Evolutionary conservation across 2,329 filamentous ascomycete species (phyloP), one percentile per base, ranked within the genome.

Genomic region (Nectriaceae sp.): DNA sequence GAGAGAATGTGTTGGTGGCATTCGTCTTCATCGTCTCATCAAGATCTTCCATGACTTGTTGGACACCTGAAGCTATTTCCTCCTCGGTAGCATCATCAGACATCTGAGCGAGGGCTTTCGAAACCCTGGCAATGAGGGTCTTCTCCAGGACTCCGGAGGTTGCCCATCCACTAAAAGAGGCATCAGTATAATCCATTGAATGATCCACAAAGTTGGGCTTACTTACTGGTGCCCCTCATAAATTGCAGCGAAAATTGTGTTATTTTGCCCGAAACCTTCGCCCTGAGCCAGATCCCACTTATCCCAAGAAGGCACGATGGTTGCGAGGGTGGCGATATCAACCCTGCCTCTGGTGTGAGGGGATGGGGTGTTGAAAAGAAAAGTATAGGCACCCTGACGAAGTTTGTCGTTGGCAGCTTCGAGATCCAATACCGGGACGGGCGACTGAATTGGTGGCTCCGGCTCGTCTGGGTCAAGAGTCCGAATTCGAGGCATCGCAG

Each of bases 191-290:
- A 13, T 16, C 4, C 2, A 1, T 8, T 4, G 3, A 8, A 8
- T 11, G 10, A 16, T 24, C 0, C 31, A 2, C 5, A 6, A 6
- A n/a, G n/a, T n/a, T n/a, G n/a, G n/a, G n/a, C n/a, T n/a, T n/a
- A 68, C 71, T 66, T 47, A 74, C 70, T 72, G 75, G 52, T 80
- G 77, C 0, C 77, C 77, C 48, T 80, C 76, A 43, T 72, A 77
- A 10, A 80, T 70, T 6, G 71, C 72, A 24, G 65, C 64, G 40
- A 57, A 72, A 22, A 70, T 38, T 1, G 65, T 62, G 21, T 56
- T 53, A 2, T 43, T 52, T 1, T 60, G 62, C 1, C 58, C 65
- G 0, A 69, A 52, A 1, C 69, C 68, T 13, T 59, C 57, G 0
- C 61, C 68, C 11, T 67, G 40, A 10, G 59, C 66, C 2, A 68